Conservation (phyloP, 768 basidiomycete species). For the Phallus indusiatus region DNA sequence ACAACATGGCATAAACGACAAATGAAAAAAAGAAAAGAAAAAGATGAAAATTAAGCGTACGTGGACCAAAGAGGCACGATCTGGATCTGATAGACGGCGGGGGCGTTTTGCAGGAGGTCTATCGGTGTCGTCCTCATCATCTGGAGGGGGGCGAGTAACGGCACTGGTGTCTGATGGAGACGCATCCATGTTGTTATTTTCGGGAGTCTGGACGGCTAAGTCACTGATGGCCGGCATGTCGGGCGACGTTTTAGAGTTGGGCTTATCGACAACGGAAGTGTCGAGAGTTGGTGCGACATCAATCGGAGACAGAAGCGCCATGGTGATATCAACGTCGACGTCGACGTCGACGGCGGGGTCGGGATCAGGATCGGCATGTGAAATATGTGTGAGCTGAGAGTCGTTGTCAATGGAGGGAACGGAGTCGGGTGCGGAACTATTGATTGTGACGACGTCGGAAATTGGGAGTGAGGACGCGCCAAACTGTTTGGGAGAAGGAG, state of each 20-base stretch:
- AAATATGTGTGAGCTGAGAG: too few species aligned
- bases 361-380: constrained; percentile 27
- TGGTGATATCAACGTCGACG: constrained; percentile 44
- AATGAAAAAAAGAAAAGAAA: constrained; percentile 27
- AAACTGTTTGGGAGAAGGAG: constrained; percentile 8
- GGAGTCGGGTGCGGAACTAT: constrained; percentile 48
- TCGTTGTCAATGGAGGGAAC: constrained; percentile 38
- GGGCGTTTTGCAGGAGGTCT: constrained; percentile 77
- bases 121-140: constrained; percentile 39
- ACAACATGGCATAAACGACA: constrained; percentile 43
- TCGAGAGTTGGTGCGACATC: constrained; percentile 12
- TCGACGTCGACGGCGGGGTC: constrained; percentile 36
- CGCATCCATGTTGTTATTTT: neutral
- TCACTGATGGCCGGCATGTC: constrained; percentile 21
- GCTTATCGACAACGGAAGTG: constrained; percentile 5
- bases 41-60: constrained; percentile 34
- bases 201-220: constrained; percentile 2
- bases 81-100: constrained; percentile 65
- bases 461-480: constrained; percentile 43
- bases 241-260: constrained; percentile 18
- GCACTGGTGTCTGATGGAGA: constrained; percentile 30
- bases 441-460: neutral
- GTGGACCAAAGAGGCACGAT: constrained; percentile 63
- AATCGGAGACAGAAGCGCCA: constrained; percentile 27
- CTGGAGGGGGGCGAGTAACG: constrained; percentile 14